Evolutionary conservation across 116 monocot species (phyloP).

Genomic region (Cymodocea nodosa): DNA sequence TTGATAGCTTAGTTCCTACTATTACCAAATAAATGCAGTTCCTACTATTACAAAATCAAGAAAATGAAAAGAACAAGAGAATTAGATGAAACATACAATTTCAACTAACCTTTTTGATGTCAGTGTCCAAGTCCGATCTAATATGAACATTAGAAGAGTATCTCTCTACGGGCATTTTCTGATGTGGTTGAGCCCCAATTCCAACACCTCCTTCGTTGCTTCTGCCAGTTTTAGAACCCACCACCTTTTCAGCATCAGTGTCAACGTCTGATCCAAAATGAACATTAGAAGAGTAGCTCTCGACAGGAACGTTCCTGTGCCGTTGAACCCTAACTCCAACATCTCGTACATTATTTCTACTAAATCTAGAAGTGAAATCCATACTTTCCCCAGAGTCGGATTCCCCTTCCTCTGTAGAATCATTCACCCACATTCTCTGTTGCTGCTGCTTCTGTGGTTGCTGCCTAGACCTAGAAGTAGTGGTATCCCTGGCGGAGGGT

Average conservation of each 20-base stretch:
- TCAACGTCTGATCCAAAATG: slow-evolving; percentile 15
- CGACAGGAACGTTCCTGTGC: slow-evolving; percentile 7
- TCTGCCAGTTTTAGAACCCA: background rate
- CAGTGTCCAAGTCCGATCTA: slow-evolving; percentile 8
- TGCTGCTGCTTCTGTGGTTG: slow-evolving; percentile 10
- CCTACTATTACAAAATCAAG: too few relatives aligned
- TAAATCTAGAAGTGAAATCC: slow-evolving; percentile 16
- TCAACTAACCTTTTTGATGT: slow-evolving; percentile 8
- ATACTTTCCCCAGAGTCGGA: slow-evolving; percentile 56
- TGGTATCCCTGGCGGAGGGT: too few relatives aligned
- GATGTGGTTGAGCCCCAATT: background rate
- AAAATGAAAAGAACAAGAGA: too few relatives aligned
- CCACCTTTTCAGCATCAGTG: slow-evolving; percentile 23
- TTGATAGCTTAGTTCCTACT: too few relatives aligned
- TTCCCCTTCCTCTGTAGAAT: slow-evolving; percentile 38
- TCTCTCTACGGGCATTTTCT: slow-evolving; percentile 14
- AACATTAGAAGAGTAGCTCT: slow-evolving; percentile 19
- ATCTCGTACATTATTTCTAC: background rate
- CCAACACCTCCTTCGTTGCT: slow-evolving; percentile 1
- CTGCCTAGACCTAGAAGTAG: slow-evolving; percentile 2
- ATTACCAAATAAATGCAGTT: too few relatives aligned
- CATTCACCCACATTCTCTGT: slow-evolving; percentile 23
- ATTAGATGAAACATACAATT: too few relatives aligned
- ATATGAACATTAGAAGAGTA: slow-evolving; percentile 18
- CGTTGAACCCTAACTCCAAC: background rate